Evolutionary conservation across 371 early-diverging fungal genomes (phyloP).

Genomic region (Blyttiomyces sp.): DNA sequence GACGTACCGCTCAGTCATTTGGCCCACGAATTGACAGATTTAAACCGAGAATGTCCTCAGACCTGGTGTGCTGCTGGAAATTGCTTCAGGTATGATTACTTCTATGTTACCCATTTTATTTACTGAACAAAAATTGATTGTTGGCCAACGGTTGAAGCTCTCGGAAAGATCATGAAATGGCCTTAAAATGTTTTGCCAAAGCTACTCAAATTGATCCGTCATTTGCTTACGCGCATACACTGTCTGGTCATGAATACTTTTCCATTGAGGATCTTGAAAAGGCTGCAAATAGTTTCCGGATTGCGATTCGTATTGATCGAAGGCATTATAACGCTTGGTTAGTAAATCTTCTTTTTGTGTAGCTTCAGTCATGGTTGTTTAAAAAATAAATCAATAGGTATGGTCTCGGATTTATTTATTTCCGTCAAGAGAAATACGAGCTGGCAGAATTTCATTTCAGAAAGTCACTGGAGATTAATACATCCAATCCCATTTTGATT

Average conservation of each 20-base stretch:
- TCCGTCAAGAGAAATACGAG: slow-evolving; percentile 61
- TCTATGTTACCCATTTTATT: too few relatives aligned
- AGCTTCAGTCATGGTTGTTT: neutral
- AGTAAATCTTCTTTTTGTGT: neutral
- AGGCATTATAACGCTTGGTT: slow-evolving; percentile 79
- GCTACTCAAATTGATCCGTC: slow-evolving; percentile 67
- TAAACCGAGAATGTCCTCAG: slow-evolving; percentile 60
- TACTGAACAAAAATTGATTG: neutral
- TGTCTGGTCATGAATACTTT: slow-evolving; percentile 77
- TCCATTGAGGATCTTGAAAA: slow-evolving; percentile 67
- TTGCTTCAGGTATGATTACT: slow-evolving; percentile 60
- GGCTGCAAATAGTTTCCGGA: slow-evolving; percentile 64
- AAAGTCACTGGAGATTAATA: slow-evolving; percentile 60
- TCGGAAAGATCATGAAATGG: slow-evolving; percentile 65
- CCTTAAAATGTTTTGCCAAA: slow-evolving; percentile 68
- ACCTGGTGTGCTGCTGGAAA: slow-evolving; percentile 79
- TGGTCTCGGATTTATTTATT: slow-evolving; percentile 63
- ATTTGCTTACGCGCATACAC: slow-evolving; percentile 73
- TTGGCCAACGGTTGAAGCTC: slow-evolving; percentile 30
- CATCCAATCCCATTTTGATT: slow-evolving; percentile 56
- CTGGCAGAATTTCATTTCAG: slow-evolving; percentile 63
- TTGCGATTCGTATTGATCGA: slow-evolving; percentile 62
- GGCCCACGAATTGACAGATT: slow-evolving; percentile 61
- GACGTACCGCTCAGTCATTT: slow-evolving; percentile 63
- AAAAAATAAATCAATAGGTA: slow-evolving; percentile 47